Conservation (phyloP, 257 asterid genomes). For the Echites panduratus region DNA sequence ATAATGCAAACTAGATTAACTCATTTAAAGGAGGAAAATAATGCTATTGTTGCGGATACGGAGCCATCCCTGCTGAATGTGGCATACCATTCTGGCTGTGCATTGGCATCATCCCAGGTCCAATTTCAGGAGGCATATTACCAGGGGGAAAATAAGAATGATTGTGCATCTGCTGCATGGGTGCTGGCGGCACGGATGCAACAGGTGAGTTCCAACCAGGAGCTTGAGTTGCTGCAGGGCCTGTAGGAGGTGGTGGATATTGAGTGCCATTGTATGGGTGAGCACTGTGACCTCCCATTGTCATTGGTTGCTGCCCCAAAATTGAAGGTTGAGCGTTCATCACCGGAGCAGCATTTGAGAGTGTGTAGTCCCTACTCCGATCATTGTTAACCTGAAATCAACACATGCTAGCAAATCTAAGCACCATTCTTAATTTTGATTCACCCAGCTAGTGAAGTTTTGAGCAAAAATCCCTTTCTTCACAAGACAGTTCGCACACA, state of each 20-base stretch:
- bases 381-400: slow-evolving; percentile 79
- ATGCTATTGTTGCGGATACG: slow-evolving; percentile 53
- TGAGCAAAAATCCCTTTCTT: not conserved
- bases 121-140: slow-evolving; percentile 37
- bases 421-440: not conserved
- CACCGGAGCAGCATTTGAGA: slow-evolving; percentile 44
- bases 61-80: slow-evolving; percentile 54
- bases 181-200: slow-evolving; percentile 34
- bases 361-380: slow-evolving; percentile 87
- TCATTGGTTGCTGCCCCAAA: slow-evolving; percentile 67
- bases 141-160: slow-evolving; percentile 59
- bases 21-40: not conserved
- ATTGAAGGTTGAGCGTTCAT: slow-evolving; percentile 63
- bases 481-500: not conserved
- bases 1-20: not conserved
- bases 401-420: not conserved
- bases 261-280: slow-evolving; percentile 49
- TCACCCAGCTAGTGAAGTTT: not conserved
- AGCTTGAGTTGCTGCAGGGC: slow-evolving; percentile 39
- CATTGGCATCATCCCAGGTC: slow-evolving; percentile 45
- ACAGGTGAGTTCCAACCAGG: slow-evolving; percentile 60
- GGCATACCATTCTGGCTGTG: slow-evolving; percentile 54
- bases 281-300: slow-evolving; percentile 48
- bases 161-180: slow-evolving; percentile 75
- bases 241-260: slow-evolving; percentile 49